Conservation (phyloP, 371 early-diverging fungal genomes). For the Saksenaea vasiformis region DNA sequence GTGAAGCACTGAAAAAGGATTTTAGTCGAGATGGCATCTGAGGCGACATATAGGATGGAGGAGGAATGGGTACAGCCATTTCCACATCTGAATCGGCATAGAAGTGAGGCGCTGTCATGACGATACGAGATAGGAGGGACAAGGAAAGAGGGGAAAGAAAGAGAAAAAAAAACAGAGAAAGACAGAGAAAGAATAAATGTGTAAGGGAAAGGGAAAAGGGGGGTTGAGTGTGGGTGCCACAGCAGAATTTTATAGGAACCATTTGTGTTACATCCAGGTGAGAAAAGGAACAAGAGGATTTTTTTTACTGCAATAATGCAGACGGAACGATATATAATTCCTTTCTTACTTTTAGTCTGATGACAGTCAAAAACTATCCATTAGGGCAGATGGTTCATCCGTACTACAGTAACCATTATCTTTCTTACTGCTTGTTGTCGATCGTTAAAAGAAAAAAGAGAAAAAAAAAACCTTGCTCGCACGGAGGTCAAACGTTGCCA, state of each 20-base stretch:
- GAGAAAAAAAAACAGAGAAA: background rate
- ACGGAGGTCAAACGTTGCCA: background rate
- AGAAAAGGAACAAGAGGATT: background rate
- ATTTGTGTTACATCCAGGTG: conserved; percentile 1
- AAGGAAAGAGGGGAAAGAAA: background rate
- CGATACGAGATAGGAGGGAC: background rate
- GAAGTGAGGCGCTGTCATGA: conserved; percentile 3
- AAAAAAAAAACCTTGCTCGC: background rate
- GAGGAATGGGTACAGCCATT: conserved; percentile 37
- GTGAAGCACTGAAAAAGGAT: conserved; percentile 28
- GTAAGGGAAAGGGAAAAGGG: conserved; percentile 2
- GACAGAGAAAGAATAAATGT: conserved; percentile 1
- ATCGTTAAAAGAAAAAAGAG: background rate
- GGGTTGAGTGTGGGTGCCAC: background rate
- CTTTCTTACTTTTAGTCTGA: background rate
- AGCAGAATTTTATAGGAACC: conserved; percentile 1
- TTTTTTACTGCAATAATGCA: conserved; percentile 1
- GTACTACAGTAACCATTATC: background rate
- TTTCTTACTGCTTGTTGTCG: background rate
- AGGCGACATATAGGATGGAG: conserved; percentile 39
- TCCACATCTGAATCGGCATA: conserved; percentile 20
- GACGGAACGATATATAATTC: background rate
- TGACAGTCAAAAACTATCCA: background rate
- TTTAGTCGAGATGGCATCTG: conserved; percentile 40
- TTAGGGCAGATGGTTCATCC: background rate